Percentiles rank a stretch among this genome's conserved stretches.
Evolutionary conservation across 2,329 filamentous ascomycete genomes (phyloP).

Genomic region (Hypoxylon sp.): DNA sequence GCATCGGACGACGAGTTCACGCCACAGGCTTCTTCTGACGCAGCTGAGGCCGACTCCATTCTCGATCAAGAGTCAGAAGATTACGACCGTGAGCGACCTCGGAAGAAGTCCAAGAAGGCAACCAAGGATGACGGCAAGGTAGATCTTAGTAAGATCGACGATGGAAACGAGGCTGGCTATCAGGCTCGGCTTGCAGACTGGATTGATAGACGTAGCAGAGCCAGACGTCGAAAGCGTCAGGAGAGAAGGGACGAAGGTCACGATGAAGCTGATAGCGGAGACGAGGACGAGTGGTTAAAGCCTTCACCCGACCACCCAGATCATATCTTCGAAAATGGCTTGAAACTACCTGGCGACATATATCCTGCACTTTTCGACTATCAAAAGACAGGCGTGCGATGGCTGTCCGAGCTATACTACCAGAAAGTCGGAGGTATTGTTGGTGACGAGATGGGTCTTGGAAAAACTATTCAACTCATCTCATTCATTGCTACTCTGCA

Average conservation of each 20-base stretch:
- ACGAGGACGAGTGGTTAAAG: conserved; percentile 80
- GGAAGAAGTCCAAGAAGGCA: conserved; percentile 61
- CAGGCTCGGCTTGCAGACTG: conserved; percentile 82
- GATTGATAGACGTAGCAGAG: conserved; percentile 75
- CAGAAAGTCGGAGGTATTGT: conserved; percentile 95
- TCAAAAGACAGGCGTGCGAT: conserved; percentile 96
- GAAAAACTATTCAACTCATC: conserved; percentile 83
- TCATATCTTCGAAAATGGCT: conserved; percentile 79
- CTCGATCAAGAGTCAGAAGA: conserved; percentile 58
- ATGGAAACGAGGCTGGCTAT: conserved; percentile 89
- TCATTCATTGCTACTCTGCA: conserved; percentile 92
- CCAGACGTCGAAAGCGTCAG: conserved; percentile 63
- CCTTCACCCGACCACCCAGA: conserved; percentile 88
- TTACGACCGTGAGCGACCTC: conserved; percentile 58
- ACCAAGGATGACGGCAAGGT: conserved; percentile 60
- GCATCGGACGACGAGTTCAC: conserved; percentile 65
- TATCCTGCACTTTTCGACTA: conserved; percentile 95
- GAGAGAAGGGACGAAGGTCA: conserved; percentile 57
- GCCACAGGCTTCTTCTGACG: conserved; percentile 52
- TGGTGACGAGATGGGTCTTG: conserved; percentile 98
- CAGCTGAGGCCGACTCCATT: conserved; percentile 52
- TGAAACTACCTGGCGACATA: conserved; percentile 91
- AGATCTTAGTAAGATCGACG: conserved; percentile 77
- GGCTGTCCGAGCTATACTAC: conserved; percentile 92
- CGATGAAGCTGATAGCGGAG: conserved; percentile 55